phyloP scores from a whole-genome alignment of 1,284 basidiomycete species.

The Pseudozyma sp. region DNA sequence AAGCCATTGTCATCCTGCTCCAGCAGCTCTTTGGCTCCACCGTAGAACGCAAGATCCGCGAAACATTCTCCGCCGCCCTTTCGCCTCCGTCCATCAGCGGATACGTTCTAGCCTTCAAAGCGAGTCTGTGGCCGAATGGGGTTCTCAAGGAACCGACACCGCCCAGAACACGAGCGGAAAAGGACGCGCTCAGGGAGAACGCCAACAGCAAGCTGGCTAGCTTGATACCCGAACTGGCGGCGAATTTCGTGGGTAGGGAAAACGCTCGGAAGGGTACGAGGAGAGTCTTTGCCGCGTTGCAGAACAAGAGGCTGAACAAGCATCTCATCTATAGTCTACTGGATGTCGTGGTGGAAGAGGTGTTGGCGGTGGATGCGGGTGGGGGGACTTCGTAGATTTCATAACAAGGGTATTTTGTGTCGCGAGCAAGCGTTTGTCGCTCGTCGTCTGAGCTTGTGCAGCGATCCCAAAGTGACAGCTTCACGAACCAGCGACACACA shows the following conservation, averaged over 20 bases:
- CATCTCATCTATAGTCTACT: conserved; percentile 54
- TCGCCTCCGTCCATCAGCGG: conserved; percentile 72
- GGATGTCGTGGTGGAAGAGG: conserved; percentile 49
- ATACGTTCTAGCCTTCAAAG: conserved; percentile 75
- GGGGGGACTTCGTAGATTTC: no score
- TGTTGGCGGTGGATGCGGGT: conserved; percentile 16
- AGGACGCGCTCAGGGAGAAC: conserved; percentile 80
- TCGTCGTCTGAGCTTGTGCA: no score
- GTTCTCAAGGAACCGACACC: conserved; percentile 75
- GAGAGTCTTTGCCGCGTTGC: conserved; percentile 88
- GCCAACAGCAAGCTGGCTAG: conserved; percentile 88
- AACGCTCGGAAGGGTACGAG: conserved; percentile 91
- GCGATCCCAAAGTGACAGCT: no score
- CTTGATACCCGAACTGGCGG: conserved; percentile 92
- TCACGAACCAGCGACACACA: no score
- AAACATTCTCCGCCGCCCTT: conserved; percentile 74
- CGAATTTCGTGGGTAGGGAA: conserved; percentile 93
- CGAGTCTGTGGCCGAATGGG: conserved; percentile 85
- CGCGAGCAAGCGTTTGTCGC: no score
- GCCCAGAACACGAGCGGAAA: conserved; percentile 83
- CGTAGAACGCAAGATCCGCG: conserved; percentile 94
- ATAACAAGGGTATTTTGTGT: no score
- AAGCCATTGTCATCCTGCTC: conserved; percentile 93
- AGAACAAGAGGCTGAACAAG: conserved; percentile 86
- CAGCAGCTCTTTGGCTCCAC: conserved; percentile 95